phyloP scores from a whole-genome alignment of 768 basidiomycete genomes.

The Leccinum variicolor region DNA sequence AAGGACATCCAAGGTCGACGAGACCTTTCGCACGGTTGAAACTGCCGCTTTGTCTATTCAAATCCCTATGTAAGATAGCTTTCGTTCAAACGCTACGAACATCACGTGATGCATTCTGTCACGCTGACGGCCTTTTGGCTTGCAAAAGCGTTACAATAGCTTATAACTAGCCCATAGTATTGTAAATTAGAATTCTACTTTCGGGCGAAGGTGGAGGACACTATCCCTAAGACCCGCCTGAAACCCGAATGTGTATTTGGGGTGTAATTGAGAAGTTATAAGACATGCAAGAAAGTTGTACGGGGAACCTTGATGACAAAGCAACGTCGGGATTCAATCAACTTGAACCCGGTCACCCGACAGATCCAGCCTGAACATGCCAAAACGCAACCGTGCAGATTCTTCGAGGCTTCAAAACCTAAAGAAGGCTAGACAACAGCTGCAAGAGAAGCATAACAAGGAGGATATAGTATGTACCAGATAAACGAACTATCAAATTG shows the following conservation, averaged over 20 bases:
- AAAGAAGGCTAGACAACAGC: not conserved
- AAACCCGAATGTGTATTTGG: not conserved
- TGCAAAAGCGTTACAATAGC: not conserved
- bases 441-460: too few relatives aligned
- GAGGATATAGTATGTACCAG: too few relatives aligned
- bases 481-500: too few relatives aligned
- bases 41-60: too few relatives aligned
- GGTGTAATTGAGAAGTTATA: not conserved
- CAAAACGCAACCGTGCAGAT: not conserved
- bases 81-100: not conserved
- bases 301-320: not conserved
- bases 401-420: not conserved
- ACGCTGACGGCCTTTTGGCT: not conserved
- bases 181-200: not conserved
- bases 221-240: not conserved
- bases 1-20: too few relatives aligned
- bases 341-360: too few relatives aligned
- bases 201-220: not conserved
- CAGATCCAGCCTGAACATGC: not conserved
- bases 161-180: not conserved
- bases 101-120: not conserved
- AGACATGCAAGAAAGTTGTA: not conserved
- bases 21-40: too few relatives aligned
- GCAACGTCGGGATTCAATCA: not conserved
- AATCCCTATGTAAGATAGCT: not conserved